Base-by-base conservation (phyloP, 2,329 filamentous ascomycete species). In the Trichoderma cornu-damae region DNA sequence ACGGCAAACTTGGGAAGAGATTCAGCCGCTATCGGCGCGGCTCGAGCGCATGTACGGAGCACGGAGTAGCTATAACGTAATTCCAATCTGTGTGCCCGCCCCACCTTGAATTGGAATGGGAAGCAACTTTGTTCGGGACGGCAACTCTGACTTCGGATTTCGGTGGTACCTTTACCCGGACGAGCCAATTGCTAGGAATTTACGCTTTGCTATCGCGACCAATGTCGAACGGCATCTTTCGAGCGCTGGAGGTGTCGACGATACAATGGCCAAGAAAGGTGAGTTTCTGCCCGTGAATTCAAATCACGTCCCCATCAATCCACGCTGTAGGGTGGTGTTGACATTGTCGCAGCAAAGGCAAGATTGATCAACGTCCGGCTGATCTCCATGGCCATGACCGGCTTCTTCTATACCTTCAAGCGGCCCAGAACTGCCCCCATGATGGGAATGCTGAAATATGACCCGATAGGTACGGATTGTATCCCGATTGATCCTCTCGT, bases 391-490 rank as follows among this genome's bases (percentile, higher is more conserved):
- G 94, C 94, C 72, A 87, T 96, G 87, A 99, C 94, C 24, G 94
- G 94, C 69, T 99, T 91, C 82, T 99, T 93, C 81, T 92, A 93
- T 74, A 95, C 90, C 54, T 85, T 96, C 73, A 81, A 87, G 65
- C 86, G 95, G 59, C 92, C 91, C 11, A 87, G 94, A 65, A 82
- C 83, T 28, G 81, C 91, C 61, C 80, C 87, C 43, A 92, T 95
- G 57, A 83, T 99, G 75, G 95, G 91, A 77, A 94, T 99, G 90
- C 79, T 99, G 67, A 99, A 99, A 79, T 99, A 99, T 75, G 94
- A 99, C 71, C 94, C 94, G 40, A 92, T 99, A 63, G 87, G 90
- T 96, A 84, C 64, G 71, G 14, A 3, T 18, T 6, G 6, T 11
- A 9, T 34, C 37, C 60, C 30, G 59, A 38, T 46, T 42, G 9